A percentile compares a stretch with the other conserved stretches of the same genome.
Evolutionary conservation across 1,284 basidiomycete genomes (phyloP).

Genomic region (Naganishia albida): DNA sequence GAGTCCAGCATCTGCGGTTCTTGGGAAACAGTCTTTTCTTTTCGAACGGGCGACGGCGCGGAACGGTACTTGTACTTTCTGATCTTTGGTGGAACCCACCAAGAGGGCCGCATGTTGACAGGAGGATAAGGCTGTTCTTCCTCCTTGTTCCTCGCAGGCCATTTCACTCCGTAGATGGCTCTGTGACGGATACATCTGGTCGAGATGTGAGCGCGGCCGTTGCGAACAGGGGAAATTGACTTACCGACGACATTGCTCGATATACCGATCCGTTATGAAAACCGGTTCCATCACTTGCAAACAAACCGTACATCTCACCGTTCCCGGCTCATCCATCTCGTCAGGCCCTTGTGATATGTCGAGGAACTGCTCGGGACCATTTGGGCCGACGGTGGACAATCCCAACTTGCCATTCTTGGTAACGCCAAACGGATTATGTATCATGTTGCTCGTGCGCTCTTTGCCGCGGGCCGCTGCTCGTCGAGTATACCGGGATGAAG

Average conservation of each 20-base stretch:
- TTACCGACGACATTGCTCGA: slow-evolving; percentile 24
- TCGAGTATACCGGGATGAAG: slow-evolving; percentile 4
- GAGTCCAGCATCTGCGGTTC: slow-evolving; percentile 4
- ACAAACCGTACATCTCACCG: slow-evolving; percentile 8
- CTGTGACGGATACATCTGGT: slow-evolving; percentile 20
- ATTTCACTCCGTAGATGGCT: slow-evolving; percentile 24
- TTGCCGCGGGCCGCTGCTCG: slow-evolving; percentile 18
- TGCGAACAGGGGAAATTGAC: background rate
- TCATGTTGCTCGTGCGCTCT: slow-evolving; percentile 22
- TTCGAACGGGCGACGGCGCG: background rate
- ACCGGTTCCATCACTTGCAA: slow-evolving; percentile 23
- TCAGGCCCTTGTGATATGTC: background rate
- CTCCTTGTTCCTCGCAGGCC: slow-evolving; percentile 14
- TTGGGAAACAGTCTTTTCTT: background rate
- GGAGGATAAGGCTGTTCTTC: slow-evolving; percentile 25
- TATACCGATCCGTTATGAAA: slow-evolving; percentile 12
- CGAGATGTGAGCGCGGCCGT: background rate
- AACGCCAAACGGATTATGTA: slow-evolving; percentile 21
- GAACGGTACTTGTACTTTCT: slow-evolving; percentile 9
- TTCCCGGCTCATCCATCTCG: slow-evolving; percentile 15
- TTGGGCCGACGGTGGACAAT: background rate
- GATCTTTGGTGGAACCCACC: slow-evolving; percentile 24
- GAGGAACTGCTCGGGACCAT: background rate
- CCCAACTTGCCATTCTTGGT: slow-evolving; percentile 3
- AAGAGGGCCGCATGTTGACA: slow-evolving; percentile 20